Conservation (phyloP, 164 flowering plant genomes). For the Annona cherimola region DNA sequence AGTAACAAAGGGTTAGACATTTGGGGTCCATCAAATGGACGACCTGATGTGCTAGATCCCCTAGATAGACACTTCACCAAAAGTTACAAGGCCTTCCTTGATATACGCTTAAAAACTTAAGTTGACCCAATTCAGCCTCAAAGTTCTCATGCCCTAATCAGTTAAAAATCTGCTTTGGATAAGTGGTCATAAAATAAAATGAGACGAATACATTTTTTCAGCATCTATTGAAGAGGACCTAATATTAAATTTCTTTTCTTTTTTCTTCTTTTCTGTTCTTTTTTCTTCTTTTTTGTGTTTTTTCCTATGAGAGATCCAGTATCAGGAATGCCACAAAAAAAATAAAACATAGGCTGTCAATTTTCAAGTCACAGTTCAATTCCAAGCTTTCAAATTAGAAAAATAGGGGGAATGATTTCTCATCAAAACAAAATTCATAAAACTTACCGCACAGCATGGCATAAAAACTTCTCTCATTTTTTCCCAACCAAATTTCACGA, state of each 20-base stretch:
- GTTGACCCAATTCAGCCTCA: background rate
- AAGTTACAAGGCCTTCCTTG: background rate
- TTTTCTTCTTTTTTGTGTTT: background rate
- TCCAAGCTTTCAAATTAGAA: background rate
- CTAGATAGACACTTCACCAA: background rate
- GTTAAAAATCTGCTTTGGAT: background rate
- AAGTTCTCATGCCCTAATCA: background rate
- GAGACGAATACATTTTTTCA: too few species aligned
- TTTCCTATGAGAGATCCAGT: background rate
- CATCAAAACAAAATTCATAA: background rate
- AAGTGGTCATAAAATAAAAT: too few species aligned
- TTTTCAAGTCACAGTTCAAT: background rate
- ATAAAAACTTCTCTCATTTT: background rate
- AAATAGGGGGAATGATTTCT: background rate
- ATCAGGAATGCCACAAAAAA: background rate
- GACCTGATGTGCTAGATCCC: background rate
- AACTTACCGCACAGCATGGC: background rate
- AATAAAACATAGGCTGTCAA: background rate
- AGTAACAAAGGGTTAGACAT: background rate
- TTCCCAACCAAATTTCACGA: conserved; percentile 4
- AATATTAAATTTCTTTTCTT: background rate
- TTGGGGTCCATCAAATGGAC: background rate
- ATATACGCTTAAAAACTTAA: background rate
- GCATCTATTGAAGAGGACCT: background rate
- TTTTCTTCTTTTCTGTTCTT: too few species aligned